phyloP scores from a whole-genome alignment of 345 rosid genomes.

The Populus davidiana region DNA sequence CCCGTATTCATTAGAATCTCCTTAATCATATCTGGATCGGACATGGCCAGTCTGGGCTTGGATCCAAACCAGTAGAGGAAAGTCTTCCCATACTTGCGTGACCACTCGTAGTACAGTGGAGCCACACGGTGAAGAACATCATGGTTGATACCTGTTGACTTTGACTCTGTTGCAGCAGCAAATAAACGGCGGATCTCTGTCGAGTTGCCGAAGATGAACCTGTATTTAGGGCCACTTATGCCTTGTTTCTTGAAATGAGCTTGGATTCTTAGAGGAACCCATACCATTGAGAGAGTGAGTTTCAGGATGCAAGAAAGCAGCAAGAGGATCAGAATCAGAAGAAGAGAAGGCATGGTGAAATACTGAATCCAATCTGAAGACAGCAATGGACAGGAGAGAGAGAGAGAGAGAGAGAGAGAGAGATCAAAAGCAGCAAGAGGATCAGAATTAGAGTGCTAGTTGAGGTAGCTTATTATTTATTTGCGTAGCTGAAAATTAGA shows the following conservation, averaged over 20 bases:
- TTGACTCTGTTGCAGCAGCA: conserved; percentile 37
- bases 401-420: not conserved
- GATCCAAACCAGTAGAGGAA: conserved; percentile 81
- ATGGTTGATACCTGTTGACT: conserved; percentile 37
- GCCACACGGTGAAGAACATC: conserved; percentile 43
- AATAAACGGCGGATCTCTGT: conserved; percentile 44
- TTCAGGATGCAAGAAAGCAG: conserved; percentile 33
- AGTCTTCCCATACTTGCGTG: conserved; percentile 47
- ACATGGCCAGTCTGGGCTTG: conserved; percentile 56
- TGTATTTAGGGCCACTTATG: conserved; percentile 58
- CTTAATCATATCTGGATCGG: conserved; percentile 61
- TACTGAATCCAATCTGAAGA: not conserved
- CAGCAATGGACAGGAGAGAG: not conserved
- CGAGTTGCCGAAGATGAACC: conserved; percentile 55
- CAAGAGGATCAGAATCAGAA: conserved; percentile 11
- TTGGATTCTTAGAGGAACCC: conserved; percentile 58
- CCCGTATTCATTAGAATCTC: conserved; percentile 44
- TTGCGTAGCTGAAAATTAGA: not conserved
- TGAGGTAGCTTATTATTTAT: not conserved
- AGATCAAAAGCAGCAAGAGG: too few relatives aligned
- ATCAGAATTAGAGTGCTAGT: not conserved
- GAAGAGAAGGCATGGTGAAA: conserved; percentile 18
- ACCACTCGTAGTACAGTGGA: conserved; percentile 66
- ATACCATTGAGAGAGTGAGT: conserved; percentile 35
- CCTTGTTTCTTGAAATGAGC: conserved; percentile 51